phyloP scores from a whole-genome alignment of 1,139 yeast genomes.

The Suhomyces bribrorum region DNA sequence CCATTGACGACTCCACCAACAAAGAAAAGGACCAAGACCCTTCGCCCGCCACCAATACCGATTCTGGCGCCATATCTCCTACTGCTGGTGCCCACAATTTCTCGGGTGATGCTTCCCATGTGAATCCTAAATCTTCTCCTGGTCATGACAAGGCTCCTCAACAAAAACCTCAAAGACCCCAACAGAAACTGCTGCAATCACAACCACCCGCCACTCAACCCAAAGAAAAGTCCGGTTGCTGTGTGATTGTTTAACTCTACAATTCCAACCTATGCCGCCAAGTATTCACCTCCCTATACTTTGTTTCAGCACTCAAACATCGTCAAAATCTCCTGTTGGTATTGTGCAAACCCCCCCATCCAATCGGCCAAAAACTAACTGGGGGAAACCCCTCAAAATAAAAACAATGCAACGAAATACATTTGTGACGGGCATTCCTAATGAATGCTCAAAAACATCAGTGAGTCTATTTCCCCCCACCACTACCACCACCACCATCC shows the following conservation, averaged over 20 bases:
- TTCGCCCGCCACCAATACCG: slow-evolving; percentile 16
- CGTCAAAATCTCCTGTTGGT: too few species aligned
- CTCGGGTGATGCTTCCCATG: slow-evolving; percentile 5
- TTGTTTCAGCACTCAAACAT: too few species aligned
- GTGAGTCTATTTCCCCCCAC: too few species aligned
- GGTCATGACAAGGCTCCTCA: slow-evolving; percentile 5
- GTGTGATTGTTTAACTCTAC: slow-evolving; percentile 47
- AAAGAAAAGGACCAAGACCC: slow-evolving; percentile 17
- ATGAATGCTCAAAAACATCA: too few species aligned
- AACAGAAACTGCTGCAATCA: slow-evolving; percentile 6
- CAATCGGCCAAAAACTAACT: too few species aligned
- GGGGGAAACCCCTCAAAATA: too few species aligned
- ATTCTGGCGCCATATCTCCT: slow-evolving; percentile 6
- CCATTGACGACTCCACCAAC: slow-evolving; percentile 10
- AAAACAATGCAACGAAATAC: too few species aligned
- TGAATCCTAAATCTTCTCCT: slow-evolving; percentile 3
- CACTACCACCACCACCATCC: too few species aligned
- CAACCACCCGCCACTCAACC: slow-evolving; percentile 17
- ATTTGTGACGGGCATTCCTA: too few species aligned
- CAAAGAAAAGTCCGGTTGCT: slow-evolving; percentile 48
- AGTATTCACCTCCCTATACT: too few species aligned
- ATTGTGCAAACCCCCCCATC: too few species aligned
- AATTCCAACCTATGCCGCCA: too few species aligned
- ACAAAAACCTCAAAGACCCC: slow-evolving; percentile 3
- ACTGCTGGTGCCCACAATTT: slow-evolving; percentile 4